A percentile compares a stretch with the other conserved stretches of the same genome.
phyloP scores from a whole-genome alignment of 2,329 filamentous ascomycete species.

The Fusarium verticillioides region DNA sequence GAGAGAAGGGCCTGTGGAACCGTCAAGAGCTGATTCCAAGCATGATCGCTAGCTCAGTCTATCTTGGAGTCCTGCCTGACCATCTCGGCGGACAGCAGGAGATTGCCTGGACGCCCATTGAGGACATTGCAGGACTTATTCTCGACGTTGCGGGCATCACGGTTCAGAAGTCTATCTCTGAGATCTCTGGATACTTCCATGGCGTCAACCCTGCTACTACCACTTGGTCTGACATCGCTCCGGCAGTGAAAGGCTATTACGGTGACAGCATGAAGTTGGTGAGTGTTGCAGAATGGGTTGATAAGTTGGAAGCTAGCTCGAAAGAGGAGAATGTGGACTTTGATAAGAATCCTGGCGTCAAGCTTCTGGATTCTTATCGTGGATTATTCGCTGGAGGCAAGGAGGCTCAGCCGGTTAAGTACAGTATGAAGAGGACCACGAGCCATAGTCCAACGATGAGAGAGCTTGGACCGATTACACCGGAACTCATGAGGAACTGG shows the following conservation, averaged over 20 bases:
- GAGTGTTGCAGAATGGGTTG: not conserved
- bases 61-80: not conserved
- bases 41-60: not conserved
- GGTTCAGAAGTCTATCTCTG: accelerated
- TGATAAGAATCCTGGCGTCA: not conserved
- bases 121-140: not conserved
- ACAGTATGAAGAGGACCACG: not conserved
- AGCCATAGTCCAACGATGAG: not conserved
- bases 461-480: not conserved
- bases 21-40: constrained; percentile 7
- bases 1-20: not conserved
- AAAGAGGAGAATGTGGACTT: not conserved
- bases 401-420: not conserved
- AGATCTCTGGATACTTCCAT: constrained; percentile 6
- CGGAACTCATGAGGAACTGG: not conserved
- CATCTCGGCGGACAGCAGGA: not conserved
- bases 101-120: not conserved
- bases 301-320: not conserved
- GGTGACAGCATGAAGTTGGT: not conserved
- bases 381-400: not conserved
- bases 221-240: not conserved
- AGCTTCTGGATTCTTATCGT: not conserved
- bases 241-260: not conserved
- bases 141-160: not conserved
- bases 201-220: not conserved